Conservation (phyloP, 148 eudicot species). For the Vaccinium darrowii region DNA sequence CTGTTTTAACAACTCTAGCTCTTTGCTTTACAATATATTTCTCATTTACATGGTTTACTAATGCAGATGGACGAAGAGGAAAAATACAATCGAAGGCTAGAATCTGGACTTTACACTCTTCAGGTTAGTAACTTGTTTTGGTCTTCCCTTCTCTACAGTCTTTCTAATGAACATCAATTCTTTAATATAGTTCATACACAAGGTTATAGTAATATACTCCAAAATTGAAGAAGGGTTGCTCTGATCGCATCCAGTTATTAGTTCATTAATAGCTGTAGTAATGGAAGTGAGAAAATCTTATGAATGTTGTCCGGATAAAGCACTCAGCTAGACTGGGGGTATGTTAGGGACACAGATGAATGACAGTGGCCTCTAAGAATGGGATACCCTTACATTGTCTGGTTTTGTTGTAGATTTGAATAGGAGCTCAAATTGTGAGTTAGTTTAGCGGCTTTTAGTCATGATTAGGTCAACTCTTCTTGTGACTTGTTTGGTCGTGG, state of each 20-base stretch:
- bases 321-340: neutral
- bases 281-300: neutral
- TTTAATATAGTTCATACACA: neutral
- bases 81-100: slow-evolving; percentile 77
- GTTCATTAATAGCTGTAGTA: neutral
- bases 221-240: neutral
- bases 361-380: neutral
- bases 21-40: neutral
- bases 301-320: neutral
- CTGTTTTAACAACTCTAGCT: neutral
- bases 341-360: neutral
- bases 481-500: neutral
- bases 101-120: slow-evolving; percentile 90
- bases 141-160: neutral
- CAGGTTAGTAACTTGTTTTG: slow-evolving; percentile 48
- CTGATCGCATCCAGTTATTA: neutral
- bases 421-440: slow-evolving; percentile 6
- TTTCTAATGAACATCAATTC: neutral
- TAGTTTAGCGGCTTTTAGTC: neutral
- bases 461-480: neutral
- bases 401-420: neutral
- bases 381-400: neutral
- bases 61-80: slow-evolving; percentile 96
- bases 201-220: neutral
- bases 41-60: slow-evolving; percentile 21